Conservation (phyloP, 352 stramenopile genomes). For the Globisporangium mamillatum region DNA sequence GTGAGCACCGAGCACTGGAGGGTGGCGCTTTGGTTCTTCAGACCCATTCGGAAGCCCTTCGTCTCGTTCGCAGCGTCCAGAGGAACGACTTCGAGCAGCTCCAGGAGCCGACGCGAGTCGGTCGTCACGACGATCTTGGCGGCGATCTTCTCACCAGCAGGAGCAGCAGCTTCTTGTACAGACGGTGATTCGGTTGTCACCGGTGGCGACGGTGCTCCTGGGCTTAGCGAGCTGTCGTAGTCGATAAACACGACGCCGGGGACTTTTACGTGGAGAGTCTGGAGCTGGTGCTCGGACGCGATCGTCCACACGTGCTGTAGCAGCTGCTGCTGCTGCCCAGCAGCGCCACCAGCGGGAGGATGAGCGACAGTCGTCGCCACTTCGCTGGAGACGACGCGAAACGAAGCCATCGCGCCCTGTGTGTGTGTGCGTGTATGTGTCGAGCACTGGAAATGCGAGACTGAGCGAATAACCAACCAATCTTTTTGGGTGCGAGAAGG, state of each 20-base stretch:
- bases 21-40: neutral
- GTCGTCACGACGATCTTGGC: constrained; percentile 8
- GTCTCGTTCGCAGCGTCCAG: neutral
- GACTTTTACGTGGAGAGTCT: constrained; percentile 8
- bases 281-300: neutral
- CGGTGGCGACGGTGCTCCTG: neutral
- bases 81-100: constrained; percentile 8
- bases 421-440: neutral
- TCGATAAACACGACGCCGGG: constrained; percentile 3
- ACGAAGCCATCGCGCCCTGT: neutral
- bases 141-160: neutral
- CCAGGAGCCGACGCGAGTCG: constrained; percentile 1
- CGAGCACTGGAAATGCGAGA: neutral
- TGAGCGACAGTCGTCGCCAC: neutral
- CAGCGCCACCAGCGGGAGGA: neutral
- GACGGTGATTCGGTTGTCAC: too few relatives aligned
- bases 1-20: constrained; percentile 1
- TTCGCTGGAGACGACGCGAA: neutral
- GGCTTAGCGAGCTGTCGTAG: neutral
- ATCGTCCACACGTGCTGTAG: constrained; percentile 9
- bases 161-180: neutral
- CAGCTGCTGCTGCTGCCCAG: neutral
- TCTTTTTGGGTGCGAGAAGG: neutral
- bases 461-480: neutral
- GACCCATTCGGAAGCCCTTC: neutral